phyloP scores from a whole-genome alignment of 1,139 yeast genomes.

The Diutina catenulata region DNA sequence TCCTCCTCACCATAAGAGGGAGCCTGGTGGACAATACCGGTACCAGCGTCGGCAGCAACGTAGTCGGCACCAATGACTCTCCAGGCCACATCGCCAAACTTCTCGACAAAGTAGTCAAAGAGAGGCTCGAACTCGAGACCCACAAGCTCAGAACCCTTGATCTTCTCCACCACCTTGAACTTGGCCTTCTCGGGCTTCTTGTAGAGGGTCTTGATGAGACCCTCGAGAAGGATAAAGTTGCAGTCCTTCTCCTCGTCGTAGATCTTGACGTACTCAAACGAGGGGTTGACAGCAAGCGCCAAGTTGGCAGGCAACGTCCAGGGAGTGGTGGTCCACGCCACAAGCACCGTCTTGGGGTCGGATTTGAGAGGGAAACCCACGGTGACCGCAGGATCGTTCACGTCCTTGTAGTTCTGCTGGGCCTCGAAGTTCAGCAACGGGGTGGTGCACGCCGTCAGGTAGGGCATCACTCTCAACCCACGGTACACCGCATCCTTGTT shows the following conservation, averaged over 20 bases:
- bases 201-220: constrained; percentile 70
- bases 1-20: constrained; percentile 99
- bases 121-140: constrained; percentile 77
- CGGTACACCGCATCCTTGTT: constrained; percentile 83
- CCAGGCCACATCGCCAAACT: constrained; percentile 68
- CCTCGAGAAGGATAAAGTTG: constrained; percentile 73
- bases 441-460: constrained; percentile 93
- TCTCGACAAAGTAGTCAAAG: constrained; percentile 68
- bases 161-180: constrained; percentile 67
- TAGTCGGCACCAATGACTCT: constrained; percentile 71
- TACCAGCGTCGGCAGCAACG: constrained; percentile 92
- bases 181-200: constrained; percentile 91
- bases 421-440: constrained; percentile 97
- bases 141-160: constrained; percentile 67
- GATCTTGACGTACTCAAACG: constrained; percentile 83
- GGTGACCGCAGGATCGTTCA: constrained; percentile 92
- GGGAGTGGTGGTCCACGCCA: constrained; percentile 99
- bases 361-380: constrained; percentile 74
- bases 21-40: constrained; percentile 97
- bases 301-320: constrained; percentile 97
- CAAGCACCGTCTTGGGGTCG: constrained; percentile 71
- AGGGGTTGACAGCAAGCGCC: constrained; percentile 85
- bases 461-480: constrained; percentile 97
- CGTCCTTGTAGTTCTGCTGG: constrained; percentile 95
- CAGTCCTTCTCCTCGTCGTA: constrained; percentile 77